phyloP scores from a whole-genome alignment of 352 stramenopile genomes.

The Globisporangium spiculum region DNA sequence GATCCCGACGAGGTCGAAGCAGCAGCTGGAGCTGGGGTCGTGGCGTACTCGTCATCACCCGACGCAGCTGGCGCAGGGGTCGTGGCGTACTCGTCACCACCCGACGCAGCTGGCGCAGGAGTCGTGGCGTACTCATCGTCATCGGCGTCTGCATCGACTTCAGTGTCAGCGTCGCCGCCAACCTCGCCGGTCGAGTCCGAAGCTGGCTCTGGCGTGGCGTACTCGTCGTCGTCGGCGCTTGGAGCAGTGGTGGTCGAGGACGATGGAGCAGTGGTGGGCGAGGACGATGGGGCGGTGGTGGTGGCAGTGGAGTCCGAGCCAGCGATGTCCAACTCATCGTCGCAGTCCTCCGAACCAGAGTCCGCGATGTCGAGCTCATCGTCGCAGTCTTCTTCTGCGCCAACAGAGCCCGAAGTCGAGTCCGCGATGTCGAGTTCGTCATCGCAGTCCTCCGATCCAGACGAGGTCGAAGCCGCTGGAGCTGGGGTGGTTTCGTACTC shows the following conservation, averaged over 20 bases:
- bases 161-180: slow-evolving; percentile 7
- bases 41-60: background rate
- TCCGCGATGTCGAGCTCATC: slow-evolving; percentile 14
- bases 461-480: background rate
- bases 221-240: slow-evolving; percentile 30
- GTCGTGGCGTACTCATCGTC: background rate
- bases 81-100: background rate
- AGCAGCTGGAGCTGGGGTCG: background rate
- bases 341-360: slow-evolving; percentile 13
- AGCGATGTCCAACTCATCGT: slow-evolving; percentile 26
- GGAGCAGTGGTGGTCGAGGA: slow-evolving; percentile 86
- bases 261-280: background rate
- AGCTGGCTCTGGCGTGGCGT: slow-evolving; percentile 14
- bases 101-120: background rate
- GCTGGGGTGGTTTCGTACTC: slow-evolving; percentile 4
- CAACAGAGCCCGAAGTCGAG: slow-evolving; percentile 11
- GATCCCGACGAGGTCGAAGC: slow-evolving; percentile 1
- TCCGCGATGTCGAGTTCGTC: slow-evolving; percentile 4
- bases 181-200: slow-evolving; percentile 3
- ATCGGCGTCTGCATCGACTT: slow-evolving; percentile 13
- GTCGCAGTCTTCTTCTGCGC: slow-evolving; percentile 24
- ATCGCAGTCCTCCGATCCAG: slow-evolving; percentile 5
- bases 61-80: background rate
- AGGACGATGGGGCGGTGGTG: background rate
- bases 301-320: background rate